Conservation (phyloP, 805 yeast species). For the Starmerella lactis-condensi region DNA sequence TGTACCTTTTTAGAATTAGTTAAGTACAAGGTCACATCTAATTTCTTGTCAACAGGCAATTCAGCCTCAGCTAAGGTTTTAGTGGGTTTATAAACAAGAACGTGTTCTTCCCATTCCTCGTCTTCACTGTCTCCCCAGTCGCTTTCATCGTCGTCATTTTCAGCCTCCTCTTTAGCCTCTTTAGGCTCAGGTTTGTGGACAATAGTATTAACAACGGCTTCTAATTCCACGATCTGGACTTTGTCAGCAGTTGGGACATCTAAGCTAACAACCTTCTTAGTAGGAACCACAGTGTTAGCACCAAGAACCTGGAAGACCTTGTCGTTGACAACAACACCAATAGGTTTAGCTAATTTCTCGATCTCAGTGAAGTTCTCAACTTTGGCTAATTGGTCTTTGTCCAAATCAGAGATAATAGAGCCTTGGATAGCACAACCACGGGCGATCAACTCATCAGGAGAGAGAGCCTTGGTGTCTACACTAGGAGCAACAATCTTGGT, state of each 20-base stretch:
- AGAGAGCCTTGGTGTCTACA: constrained; percentile 50
- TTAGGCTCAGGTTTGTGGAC: constrained; percentile 58
- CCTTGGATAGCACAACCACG: constrained; percentile 98
- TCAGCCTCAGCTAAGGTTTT: constrained; percentile 61
- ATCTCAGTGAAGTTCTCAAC: constrained; percentile 37
- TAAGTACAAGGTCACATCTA: constrained; percentile 48
- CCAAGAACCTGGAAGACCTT: constrained; percentile 52
- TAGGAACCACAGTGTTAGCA: constrained; percentile 78
- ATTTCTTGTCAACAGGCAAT: constrained; percentile 47
- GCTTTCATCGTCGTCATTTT: constrained; percentile 32
- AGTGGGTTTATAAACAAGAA: constrained; percentile 55
- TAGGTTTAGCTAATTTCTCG: constrained; percentile 64
- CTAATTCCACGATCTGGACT: constrained; percentile 44
- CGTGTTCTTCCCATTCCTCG: constrained; percentile 75
- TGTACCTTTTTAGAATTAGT: constrained; percentile 47
- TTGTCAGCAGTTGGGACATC: constrained; percentile 38
- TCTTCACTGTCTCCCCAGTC: constrained; percentile 40
- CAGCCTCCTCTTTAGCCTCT: constrained; percentile 39
- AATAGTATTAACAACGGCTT: constrained; percentile 68
- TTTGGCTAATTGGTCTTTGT: constrained; percentile 71
- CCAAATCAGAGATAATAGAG: constrained; percentile 54
- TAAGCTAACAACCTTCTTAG: constrained; percentile 53
- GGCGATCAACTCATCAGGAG: constrained; percentile 77
- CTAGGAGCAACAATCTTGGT: constrained; percentile 61
- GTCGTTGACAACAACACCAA: constrained; percentile 67